These are phyloP conservation scores for Brassica nigra DNA, from an alignment of 345 rosid genomes.

Conservation along the genomic window DNA sequence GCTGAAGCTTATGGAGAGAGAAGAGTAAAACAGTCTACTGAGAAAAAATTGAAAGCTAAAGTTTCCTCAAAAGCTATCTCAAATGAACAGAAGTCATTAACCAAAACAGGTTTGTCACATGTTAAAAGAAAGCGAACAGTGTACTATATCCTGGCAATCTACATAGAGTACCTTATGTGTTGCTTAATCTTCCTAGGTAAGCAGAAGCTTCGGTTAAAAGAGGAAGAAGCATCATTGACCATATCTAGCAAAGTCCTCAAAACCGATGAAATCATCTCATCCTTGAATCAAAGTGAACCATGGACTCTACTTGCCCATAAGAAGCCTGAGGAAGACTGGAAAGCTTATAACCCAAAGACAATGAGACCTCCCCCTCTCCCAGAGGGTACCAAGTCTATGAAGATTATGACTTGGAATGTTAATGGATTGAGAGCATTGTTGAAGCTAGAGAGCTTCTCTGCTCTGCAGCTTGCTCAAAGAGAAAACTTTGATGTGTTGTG, in stretches of 20 bases:
- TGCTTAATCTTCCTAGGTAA: constrained; percentile 44
- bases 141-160: background rate
- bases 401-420: constrained; percentile 93
- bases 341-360: constrained; percentile 74
- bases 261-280: constrained; percentile 27
- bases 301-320: constrained; percentile 90
- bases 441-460: constrained; percentile 73
- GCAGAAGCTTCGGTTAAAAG: constrained; percentile 35
- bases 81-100: constrained; percentile 40
- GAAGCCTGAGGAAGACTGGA: constrained; percentile 90
- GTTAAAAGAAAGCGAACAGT: constrained; percentile 30
- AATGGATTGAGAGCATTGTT: constrained; percentile 85
- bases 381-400: constrained; percentile 52
- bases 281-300: constrained; percentile 56
- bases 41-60: constrained; percentile 18
- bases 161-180: background rate
- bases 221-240: constrained; percentile 40
- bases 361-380: constrained; percentile 69
- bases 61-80: constrained; percentile 24
- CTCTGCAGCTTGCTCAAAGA: constrained; percentile 75
- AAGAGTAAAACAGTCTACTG: constrained; percentile 44
- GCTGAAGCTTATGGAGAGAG: constrained; percentile 49
- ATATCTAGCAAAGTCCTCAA: constrained; percentile 34
- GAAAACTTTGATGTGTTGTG: constrained; percentile 86
- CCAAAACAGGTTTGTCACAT: constrained; percentile 41